phyloP scores from a whole-genome alignment of 495 filamentous ascomycete genomes.

The Aspergillus sclerotioniger region DNA sequence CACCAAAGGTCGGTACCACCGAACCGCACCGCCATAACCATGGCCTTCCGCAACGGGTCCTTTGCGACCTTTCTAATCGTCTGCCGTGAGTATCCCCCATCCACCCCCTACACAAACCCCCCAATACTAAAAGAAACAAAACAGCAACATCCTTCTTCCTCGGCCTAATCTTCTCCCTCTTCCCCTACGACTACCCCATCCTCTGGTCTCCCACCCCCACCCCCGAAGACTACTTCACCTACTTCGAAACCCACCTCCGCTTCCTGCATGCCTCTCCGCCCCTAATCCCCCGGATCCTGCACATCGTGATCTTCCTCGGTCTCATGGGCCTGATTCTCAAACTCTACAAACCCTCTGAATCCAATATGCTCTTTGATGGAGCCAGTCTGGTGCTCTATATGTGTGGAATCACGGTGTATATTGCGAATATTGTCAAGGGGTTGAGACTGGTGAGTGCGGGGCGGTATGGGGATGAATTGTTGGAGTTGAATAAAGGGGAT shows the following conservation, averaged over 20 bases:
- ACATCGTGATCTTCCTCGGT: slow-evolving; percentile 87
- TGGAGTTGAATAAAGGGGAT: background rate
- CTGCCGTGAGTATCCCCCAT: slow-evolving; percentile 64
- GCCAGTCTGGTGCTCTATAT: slow-evolving; percentile 87
- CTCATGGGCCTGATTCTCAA: slow-evolving; percentile 89
- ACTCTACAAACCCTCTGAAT: slow-evolving; percentile 86
- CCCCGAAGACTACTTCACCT: slow-evolving; percentile 64
- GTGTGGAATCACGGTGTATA: slow-evolving; percentile 85
- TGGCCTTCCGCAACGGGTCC: slow-evolving; percentile 46
- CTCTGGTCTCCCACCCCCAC: slow-evolving; percentile 77
- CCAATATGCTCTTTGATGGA: slow-evolving; percentile 96
- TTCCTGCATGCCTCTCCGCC: slow-evolving; percentile 85
- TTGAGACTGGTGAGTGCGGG: slow-evolving; percentile 69
- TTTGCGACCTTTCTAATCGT: slow-evolving; percentile 97
- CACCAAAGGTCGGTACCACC: background rate
- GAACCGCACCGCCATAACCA: slow-evolving; percentile 19
- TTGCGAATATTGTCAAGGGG: slow-evolving; percentile 93
- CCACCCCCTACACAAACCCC: background rate
- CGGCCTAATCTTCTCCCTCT: slow-evolving; percentile 93
- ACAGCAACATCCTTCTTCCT: slow-evolving; percentile 93
- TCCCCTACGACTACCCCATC: slow-evolving; percentile 97
- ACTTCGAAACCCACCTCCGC: slow-evolving; percentile 81
- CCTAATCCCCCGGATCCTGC: slow-evolving; percentile 86
- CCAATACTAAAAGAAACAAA: slow-evolving; percentile 7
- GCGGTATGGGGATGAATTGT: slow-evolving; percentile 45